phyloP scores from a whole-genome alignment of 1,284 basidiomycete genomes.

The Pterulicium gracile region DNA sequence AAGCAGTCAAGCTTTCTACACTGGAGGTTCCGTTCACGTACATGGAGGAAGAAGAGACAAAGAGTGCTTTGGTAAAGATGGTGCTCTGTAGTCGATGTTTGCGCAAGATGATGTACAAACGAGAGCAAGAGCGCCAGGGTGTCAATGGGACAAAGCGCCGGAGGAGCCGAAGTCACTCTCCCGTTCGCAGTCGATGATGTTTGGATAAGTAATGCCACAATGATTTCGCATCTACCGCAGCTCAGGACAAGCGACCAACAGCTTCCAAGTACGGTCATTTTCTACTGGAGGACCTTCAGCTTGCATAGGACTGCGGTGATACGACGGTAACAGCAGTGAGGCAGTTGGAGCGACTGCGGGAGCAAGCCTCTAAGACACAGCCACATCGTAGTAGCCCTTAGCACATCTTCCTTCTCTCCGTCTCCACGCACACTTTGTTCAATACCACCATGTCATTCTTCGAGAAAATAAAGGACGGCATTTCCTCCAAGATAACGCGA shows the following conservation, averaged over 20 bases:
- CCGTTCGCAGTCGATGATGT: no score
- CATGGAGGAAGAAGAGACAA: constrained; percentile 62
- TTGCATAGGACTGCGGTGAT: no score
- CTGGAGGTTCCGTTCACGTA: constrained; percentile 87
- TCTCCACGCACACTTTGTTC: no score
- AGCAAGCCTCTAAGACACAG: not conserved
- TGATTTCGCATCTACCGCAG: no score
- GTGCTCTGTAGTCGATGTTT: constrained; percentile 72
- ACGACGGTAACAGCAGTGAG: no score
- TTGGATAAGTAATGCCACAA: no score
- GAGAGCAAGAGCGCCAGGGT: constrained; percentile 40
- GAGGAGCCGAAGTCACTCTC: not conserved
- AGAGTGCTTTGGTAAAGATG: constrained; percentile 81
- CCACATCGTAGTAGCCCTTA: not conserved
- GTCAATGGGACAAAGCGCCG: no score
- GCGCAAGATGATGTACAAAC: constrained; percentile 81
- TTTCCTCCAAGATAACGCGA: not conserved
- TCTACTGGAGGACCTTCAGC: no score
- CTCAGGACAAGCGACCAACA: no score
- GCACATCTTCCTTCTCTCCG: no score
- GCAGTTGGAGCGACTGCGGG: no score
- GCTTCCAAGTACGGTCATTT: no score
- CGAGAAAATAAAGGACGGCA: not conserved
- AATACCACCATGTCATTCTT: not conserved
- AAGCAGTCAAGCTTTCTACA: constrained; percentile 37